Evolutionary conservation across 257 asterid genomes (phyloP).

Genomic region (Solanum stenotomum): DNA sequence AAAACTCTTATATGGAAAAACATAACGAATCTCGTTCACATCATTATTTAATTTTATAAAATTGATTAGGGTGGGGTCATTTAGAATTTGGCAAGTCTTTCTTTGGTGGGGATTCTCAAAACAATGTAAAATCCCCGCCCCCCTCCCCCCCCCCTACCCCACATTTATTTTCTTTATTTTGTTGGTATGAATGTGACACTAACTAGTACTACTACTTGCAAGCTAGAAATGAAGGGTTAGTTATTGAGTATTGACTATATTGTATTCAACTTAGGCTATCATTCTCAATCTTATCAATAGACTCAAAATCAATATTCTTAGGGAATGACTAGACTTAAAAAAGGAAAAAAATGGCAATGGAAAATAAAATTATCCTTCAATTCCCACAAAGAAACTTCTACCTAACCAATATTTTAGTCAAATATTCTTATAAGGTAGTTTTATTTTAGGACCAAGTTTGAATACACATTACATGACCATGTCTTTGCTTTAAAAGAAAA

Average conservation of each 20-base stretch:
- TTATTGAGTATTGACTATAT: background rate
- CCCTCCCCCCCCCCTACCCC: background rate
- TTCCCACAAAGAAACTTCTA: background rate
- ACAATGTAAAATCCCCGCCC: background rate
- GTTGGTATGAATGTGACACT: background rate
- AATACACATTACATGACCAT: background rate
- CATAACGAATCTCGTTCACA: background rate
- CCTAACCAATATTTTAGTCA: background rate
- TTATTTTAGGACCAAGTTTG: background rate
- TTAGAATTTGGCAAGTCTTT: background rate
- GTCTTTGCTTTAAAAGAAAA: background rate
- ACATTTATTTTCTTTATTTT: background rate
- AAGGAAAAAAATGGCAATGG: background rate
- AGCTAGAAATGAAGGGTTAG: background rate
- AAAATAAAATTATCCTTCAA: background rate
- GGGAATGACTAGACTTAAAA: background rate
- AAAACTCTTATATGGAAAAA: too few species aligned
- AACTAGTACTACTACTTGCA: background rate
- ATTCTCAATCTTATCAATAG: background rate
- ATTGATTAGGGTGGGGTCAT: background rate
- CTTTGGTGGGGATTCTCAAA: background rate
- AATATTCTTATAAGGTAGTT: background rate
- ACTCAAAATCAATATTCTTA: background rate
- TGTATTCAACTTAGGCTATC: background rate
- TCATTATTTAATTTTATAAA: background rate